Percentiles rank a stretch among this genome's conserved stretches.
Conservation (phyloP, 2,329 filamentous ascomycete species). For the Hypoxylon sp. region DNA sequence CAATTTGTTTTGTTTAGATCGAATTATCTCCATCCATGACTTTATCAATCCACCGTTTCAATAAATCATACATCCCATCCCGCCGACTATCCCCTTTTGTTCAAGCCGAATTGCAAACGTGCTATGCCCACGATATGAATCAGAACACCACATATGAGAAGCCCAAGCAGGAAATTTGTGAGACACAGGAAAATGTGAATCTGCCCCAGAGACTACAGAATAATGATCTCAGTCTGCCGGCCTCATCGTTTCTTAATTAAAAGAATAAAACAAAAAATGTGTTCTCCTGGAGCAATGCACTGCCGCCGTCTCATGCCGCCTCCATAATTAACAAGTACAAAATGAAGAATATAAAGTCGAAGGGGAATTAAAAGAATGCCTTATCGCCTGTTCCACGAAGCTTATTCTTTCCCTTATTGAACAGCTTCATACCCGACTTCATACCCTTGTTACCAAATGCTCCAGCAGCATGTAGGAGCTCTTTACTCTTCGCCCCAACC, state of each 20-base stretch:
- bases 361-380: slow-evolving; percentile 79
- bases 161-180: slow-evolving; percentile 3
- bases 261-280: slow-evolving; percentile 13
- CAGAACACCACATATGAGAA: slow-evolving; percentile 35
- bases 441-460: slow-evolving; percentile 93
- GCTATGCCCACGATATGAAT: slow-evolving; percentile 28
- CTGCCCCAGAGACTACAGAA: slow-evolving; percentile 7
- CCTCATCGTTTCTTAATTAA: slow-evolving; percentile 7
- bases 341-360: slow-evolving; percentile 53
- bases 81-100: slow-evolving; percentile 20
- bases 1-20: slow-evolving; percentile 35
- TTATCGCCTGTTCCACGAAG: slow-evolving; percentile 83
- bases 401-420: slow-evolving; percentile 91
- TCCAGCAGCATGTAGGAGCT: slow-evolving; percentile 87
- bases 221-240: not conserved
- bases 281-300: slow-evolving; percentile 17
- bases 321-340: slow-evolving; percentile 47
- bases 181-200: not conserved
- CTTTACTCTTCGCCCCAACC: slow-evolving; percentile 88
- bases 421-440: slow-evolving; percentile 90
- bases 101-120: slow-evolving; percentile 33
- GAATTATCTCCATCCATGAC: slow-evolving; percentile 36
- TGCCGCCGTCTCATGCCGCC: slow-evolving; percentile 23
- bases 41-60: slow-evolving; percentile 23
- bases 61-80: slow-evolving; percentile 36